Percentiles rank a stretch among this genome's conserved stretches.
Conservation (phyloP, 2,329 filamentous ascomycete species). For the Cordyceps tenuipes region DNA sequence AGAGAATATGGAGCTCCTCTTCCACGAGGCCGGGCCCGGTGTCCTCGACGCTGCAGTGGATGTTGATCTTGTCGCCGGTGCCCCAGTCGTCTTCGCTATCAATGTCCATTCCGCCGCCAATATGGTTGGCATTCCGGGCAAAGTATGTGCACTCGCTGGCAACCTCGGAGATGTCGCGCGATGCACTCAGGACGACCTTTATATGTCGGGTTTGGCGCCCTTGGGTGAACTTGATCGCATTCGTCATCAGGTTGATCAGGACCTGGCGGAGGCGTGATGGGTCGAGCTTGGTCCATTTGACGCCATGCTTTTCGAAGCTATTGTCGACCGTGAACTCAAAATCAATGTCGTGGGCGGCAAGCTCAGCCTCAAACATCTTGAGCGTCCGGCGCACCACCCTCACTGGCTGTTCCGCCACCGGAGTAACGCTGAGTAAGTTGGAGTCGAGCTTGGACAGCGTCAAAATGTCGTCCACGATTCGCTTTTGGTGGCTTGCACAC, state of each 20-base stretch:
- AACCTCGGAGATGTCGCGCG: constrained; percentile 38
- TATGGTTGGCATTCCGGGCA: constrained; percentile 33
- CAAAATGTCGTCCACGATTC: constrained; percentile 60
- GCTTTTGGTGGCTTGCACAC: constrained; percentile 71
- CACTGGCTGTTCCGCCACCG: constrained; percentile 60
- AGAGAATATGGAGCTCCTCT: constrained; percentile 58
- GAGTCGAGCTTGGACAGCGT: constrained; percentile 64
- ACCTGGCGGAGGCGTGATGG: constrained; percentile 68
- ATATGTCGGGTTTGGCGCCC: constrained; percentile 52
- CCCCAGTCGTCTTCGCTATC: constrained; percentile 60
- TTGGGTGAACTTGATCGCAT: constrained; percentile 58
- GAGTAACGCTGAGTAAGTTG: constrained; percentile 60
- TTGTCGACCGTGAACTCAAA: constrained; percentile 62
- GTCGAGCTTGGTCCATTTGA: constrained; percentile 68
- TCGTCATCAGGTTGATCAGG: constrained; percentile 66
- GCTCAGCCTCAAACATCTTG: constrained; percentile 73
- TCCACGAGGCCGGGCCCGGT: constrained; percentile 59
- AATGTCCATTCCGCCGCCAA: constrained; percentile 30
- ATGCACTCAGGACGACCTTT: constrained; percentile 56
- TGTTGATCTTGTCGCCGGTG: constrained; percentile 58
- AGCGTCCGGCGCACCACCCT: constrained; percentile 59
- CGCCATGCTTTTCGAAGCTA: constrained; percentile 53
- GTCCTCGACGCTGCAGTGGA: constrained; percentile 65
- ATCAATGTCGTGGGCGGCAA: constrained; percentile 62
- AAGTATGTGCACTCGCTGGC: constrained; percentile 37